Conservation (phyloP, 805 yeast species). For the Ogataea corticis region DNA sequence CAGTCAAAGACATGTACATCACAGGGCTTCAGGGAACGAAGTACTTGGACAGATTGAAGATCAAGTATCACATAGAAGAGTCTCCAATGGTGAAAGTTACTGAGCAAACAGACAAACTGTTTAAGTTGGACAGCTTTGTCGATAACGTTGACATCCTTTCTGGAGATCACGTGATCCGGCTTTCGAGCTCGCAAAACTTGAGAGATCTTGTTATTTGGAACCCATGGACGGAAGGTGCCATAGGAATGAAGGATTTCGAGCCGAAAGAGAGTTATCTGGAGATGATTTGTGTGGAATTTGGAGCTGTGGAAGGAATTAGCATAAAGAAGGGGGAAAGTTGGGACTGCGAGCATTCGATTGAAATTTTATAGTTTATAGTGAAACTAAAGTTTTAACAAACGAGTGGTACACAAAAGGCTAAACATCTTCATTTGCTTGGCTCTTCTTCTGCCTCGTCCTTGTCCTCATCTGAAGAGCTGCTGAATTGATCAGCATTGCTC, state of each 20-base stretch:
- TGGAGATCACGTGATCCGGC: conserved; percentile 16
- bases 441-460: conserved; percentile 15
- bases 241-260: conserved; percentile 19
- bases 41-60: conserved; percentile 15
- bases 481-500: conserved; percentile 17
- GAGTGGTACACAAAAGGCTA: no score
- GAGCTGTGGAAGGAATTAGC: conserved; percentile 16
- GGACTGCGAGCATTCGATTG: conserved; percentile 18
- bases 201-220: conserved; percentile 24
- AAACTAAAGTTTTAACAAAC: no score
- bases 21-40: conserved; percentile 19
- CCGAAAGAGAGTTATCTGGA: conserved; percentile 20
- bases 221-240: conserved; percentile 21
- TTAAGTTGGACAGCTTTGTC: conserved; percentile 3
- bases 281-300: conserved; percentile 25
- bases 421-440: not conserved
- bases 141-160: conserved; percentile 18
- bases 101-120: conserved; percentile 18
- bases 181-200: conserved; percentile 14
- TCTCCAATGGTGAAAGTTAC: conserved; percentile 19
- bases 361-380: conserved; percentile 1
- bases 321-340: conserved; percentile 12
- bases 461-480: conserved; percentile 31
- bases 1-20: conserved; percentile 20
- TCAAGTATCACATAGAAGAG: conserved; percentile 5